Base-by-base conservation (phyloP, 2,329 filamentous ascomycete genomes). In the Calonectria multiphialidica region DNA sequence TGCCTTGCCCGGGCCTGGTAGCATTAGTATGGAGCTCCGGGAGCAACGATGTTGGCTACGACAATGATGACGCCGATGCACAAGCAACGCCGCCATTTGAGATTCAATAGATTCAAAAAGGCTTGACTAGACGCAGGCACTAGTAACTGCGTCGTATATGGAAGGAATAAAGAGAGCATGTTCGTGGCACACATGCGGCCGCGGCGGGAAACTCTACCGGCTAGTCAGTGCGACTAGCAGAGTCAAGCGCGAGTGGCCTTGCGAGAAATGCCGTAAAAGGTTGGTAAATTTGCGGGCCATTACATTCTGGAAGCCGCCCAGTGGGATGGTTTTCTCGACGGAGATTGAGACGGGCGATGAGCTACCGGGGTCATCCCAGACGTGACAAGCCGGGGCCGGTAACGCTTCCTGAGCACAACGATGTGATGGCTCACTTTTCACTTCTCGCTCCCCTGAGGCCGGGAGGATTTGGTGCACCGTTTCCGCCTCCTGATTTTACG, bases 321-420 rank as follows among this genome's bases (percentile, higher is more conserved):
- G 67, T 70, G 55, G 70, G 70, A 76, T 76, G 66, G 70, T 61
- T 73, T 77, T 68, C 61, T 50, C 37, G 37, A 70, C 68, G 67
- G 73, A 79, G 75, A 78, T 76, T 77, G 74, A 68, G 74, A 74
- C 72, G 62, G 70, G 70, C 74, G 66, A 78, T 72, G 74, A 30
- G 35, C 50, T 61, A 55, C 77, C 12, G 57, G 77, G 75, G 70
- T 77, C 13, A 77, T 72, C 72, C 73, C 67, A 62, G 73, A 66
- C 25, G 21, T 25, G 37, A 42, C 40, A 62, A 62, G 66, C 68
- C 62, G 67, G 68, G 49, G 67, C 55, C 45, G 18, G 55, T 49
- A 71, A 69, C 50, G 74, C 66, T 70, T 71, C 50, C 49, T 33
- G 67, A 59, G 59, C 42, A 49, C 28, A 70, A 45, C 63, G 33